Evolutionary conservation across 75 land plant genomes (phyloP), one percentile per base, ranked within the genome.

Genomic region (Ceratopteris richardii): DNA sequence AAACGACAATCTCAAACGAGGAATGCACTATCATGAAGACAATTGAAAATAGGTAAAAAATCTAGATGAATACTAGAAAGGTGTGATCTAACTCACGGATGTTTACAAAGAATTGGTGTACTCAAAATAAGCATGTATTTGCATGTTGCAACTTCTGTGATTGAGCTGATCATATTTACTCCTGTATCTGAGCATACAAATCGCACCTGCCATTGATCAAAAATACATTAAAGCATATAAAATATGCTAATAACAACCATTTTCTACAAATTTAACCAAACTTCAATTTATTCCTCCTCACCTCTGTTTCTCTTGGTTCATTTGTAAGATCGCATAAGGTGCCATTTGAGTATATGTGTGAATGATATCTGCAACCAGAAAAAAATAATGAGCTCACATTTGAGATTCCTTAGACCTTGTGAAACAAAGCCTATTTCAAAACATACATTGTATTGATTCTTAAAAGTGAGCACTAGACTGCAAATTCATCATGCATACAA

Each of bases 81-180:
- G 3, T 9, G 9, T 33, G 37, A 4, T 33, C 7, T 33, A 56
- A 68, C 98, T 66, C 75, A 94, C 98, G 91, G 96, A 63, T 94
- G 96, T 51, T 82, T 81, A 96, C 98, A 94, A 29, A 94, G 85
- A 66, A 66, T 79, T 11, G 96, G 96, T 63, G 76, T 59, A 24
- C 84, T 86, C 40, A 94, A 60, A 25, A 86, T 82, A 51, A 94
- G 65, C 19, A 75, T 84, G 75, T 94, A 94, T 65, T 86, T 94
- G 85, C 98, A 94, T 1, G 96, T 88, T 11, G 98, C 81, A 58
- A 85, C 75, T 68, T 94, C 98, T 60, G 83, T 94, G 33, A 94
- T 80, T 14, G 98, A 89, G 62, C 82, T 83, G 17, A 94, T 83
- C 73, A 86, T 65, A 10, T 75, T 80, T 56, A 62, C 68, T 25